phyloP scores from a whole-genome alignment of 2,329 filamentous ascomycete genomes.

The Tolypocladium paradoxum region DNA sequence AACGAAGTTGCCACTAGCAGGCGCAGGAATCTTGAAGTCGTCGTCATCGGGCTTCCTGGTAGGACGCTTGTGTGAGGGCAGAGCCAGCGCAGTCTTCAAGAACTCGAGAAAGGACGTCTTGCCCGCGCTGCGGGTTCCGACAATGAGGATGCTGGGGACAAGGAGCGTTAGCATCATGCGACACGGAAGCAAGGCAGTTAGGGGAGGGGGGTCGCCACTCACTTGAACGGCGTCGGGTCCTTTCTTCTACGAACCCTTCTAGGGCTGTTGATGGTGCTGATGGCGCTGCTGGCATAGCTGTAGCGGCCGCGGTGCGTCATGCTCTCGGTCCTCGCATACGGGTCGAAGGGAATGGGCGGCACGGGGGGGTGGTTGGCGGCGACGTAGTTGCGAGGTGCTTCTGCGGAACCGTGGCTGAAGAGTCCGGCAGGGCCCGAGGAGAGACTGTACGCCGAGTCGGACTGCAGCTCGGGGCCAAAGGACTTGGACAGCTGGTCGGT shows the following conservation, averaged over 20 bases:
- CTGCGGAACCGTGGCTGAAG: conserved; percentile 40
- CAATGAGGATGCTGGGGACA: conserved; percentile 66
- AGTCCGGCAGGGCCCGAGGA: conserved; percentile 22
- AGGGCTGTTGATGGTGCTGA: conserved; percentile 87
- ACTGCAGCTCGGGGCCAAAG: conserved; percentile 43
- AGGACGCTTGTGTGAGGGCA: conserved; percentile 68
- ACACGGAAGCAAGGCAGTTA: background rate
- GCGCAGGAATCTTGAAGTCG: conserved; percentile 39
- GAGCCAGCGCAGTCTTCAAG: conserved; percentile 72
- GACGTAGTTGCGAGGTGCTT: conserved; percentile 30
- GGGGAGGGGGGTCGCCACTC: conserved; percentile 33
- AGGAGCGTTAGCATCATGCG: conserved; percentile 6
- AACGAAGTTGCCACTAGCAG: conserved; percentile 61
- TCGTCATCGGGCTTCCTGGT: conserved; percentile 48
- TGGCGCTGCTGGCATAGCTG: conserved; percentile 87
- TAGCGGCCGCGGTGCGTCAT: conserved; percentile 95
- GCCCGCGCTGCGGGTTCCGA: conserved; percentile 77
- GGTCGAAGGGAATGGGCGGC: conserved; percentile 58
- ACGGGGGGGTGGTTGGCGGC: conserved; percentile 33
- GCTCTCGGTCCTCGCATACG: conserved; percentile 77
- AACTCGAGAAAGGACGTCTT: conserved; percentile 98
- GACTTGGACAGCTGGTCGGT: conserved; percentile 34
- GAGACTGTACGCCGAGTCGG: conserved; percentile 48
- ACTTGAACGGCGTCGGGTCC: conserved; percentile 98
- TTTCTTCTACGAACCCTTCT: conserved; percentile 86